Conservation (phyloP, 2,329 filamentous ascomycete genomes). For the Ophioceras dolichostomum region DNA sequence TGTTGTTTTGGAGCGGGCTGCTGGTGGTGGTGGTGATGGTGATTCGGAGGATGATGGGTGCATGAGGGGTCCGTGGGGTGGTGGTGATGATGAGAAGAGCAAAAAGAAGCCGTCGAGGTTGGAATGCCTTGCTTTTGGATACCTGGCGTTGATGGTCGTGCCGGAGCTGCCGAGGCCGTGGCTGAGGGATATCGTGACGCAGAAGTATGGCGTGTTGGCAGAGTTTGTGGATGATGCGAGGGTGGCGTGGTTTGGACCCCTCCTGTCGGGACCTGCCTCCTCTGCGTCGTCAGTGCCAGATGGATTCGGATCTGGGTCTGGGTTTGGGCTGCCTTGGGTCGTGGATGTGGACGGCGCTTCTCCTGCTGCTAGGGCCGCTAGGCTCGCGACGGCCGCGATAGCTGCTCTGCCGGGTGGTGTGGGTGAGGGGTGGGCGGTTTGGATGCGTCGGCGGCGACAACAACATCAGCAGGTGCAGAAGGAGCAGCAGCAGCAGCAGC, state of each 20-base stretch:
- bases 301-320: too few species aligned
- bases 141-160: conserved; percentile 58
- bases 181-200: conserved; percentile 13
- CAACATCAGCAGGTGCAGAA: background rate
- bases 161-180: conserved; percentile 21
- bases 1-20: too few species aligned
- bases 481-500: too few species aligned
- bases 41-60: too few species aligned
- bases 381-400: background rate
- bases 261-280: background rate
- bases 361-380: too few species aligned
- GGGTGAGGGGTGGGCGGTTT: conserved; percentile 1
- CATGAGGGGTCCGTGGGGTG: conserved; percentile 12
- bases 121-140: conserved; percentile 73
- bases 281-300: background rate
- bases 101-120: conserved; percentile 54
- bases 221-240: conserved; percentile 8
- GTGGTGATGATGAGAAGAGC: conserved; percentile 4
- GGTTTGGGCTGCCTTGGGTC: too few species aligned
- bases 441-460: conserved; percentile 1
- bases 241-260: conserved; percentile 3
- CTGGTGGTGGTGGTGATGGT: too few species aligned
- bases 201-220: conserved; percentile 6
- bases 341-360: too few species aligned
- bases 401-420: conserved; percentile 1